phyloP scores from a whole-genome alignment of 2,329 filamentous ascomycete genomes.

The Colletotrichum gloeosporioides region DNA sequence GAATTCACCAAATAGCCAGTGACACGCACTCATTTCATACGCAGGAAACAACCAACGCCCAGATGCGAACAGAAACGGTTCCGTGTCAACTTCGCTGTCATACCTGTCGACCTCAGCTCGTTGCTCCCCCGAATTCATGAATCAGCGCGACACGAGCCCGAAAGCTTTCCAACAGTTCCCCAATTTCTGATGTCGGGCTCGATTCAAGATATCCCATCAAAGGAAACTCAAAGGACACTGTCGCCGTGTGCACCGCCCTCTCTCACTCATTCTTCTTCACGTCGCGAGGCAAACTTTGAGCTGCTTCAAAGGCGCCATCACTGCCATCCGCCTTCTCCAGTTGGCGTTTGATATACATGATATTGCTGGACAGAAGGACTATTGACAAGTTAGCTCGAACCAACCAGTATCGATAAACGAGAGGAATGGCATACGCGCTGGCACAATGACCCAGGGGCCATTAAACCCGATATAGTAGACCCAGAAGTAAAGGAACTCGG shows the following conservation, averaged over 20 bases:
- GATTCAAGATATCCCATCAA: background rate
- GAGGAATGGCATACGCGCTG: constrained; percentile 46
- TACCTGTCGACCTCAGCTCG: background rate
- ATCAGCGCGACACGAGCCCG: background rate
- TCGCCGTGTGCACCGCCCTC: background rate
- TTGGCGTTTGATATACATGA: background rate
- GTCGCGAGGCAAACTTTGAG: background rate
- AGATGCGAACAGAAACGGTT: background rate
- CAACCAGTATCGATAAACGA: accelerated
- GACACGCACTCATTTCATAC: background rate
- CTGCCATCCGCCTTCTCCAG: constrained; percentile 6
- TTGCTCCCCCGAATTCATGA: background rate
- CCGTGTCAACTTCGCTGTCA: background rate
- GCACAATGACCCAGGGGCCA: constrained; percentile 63
- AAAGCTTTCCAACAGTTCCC: background rate
- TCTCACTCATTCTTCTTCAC: background rate
- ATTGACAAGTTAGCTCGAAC: background rate
- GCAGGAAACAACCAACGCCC: background rate
- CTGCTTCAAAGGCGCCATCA: background rate
- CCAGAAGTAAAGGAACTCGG: constrained; percentile 68
- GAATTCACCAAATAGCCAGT: background rate
- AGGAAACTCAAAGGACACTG: background rate
- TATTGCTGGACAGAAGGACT: constrained; percentile 4
- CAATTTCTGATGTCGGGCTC: background rate
- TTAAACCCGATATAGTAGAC: constrained; percentile 68